Evolutionary conservation across 129 eudicot species (phyloP).

Genomic region (Deinandra increscens): DNA sequence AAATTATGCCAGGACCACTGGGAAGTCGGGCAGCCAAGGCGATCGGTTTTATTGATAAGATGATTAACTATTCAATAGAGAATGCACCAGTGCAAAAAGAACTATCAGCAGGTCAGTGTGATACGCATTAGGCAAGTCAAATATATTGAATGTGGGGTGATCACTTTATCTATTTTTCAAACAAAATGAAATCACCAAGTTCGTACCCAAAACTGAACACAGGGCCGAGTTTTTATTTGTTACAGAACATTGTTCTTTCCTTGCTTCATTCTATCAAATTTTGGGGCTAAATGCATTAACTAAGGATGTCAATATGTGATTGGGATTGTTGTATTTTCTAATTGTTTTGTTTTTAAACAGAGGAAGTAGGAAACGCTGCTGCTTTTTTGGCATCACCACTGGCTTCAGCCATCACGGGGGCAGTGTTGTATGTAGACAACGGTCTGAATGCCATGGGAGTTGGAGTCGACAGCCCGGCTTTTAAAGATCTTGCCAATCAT

Average conservation of each 20-base stretch:
- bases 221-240: not conserved
- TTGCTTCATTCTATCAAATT: not conserved
- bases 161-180: not conserved
- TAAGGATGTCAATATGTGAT: not conserved
- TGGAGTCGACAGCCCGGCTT: conserved; percentile 84
- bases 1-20: conserved; percentile 58
- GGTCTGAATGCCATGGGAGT: conserved; percentile 95
- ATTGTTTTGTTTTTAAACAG: conserved; percentile 39
- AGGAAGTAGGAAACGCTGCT: conserved; percentile 88
- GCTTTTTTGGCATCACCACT: conserved; percentile 91
- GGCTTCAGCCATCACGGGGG: conserved; percentile 93
- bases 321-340: not conserved
- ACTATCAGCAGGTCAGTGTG: conserved; percentile 54
- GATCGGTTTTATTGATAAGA: conserved; percentile 75
- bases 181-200: not conserved
- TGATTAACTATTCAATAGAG: conserved; percentile 63
- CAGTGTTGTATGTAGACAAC: conserved; percentile 86
- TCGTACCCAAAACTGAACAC: not conserved
- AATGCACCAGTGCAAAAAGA: conserved; percentile 80
- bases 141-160: not conserved
- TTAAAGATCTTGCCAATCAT: conserved; percentile 53
- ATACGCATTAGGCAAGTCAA: not conserved
- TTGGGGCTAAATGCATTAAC: not conserved
- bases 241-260: not conserved
- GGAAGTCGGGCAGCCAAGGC: conserved; percentile 96